A percentile compares a stretch with the other conserved stretches of the same genome.
Evolutionary conservation across 805 yeast species (phyloP).

Genomic region (Candida adriatica): DNA sequence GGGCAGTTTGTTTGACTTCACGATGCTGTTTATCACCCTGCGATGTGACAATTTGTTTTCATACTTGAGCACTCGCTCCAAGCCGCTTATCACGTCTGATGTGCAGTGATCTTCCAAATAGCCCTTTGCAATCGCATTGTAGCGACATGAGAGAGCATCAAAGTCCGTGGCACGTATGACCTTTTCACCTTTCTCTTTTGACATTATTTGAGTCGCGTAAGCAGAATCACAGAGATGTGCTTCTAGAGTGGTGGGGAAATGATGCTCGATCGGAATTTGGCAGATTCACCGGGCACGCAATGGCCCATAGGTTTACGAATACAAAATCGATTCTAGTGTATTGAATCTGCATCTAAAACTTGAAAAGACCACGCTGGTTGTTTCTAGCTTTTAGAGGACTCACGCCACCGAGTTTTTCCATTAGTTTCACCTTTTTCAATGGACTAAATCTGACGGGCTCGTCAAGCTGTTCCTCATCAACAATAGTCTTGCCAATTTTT

Average conservation of each 20-base stretch:
- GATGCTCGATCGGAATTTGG: no score
- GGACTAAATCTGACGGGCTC: conserved; percentile 15
- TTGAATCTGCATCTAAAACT: conserved; percentile 14
- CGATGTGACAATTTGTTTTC: conserved; percentile 18
- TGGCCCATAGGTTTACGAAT: neutral
- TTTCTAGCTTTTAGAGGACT: conserved; percentile 24
- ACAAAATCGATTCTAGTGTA: neutral
- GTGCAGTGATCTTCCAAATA: conserved; percentile 38
- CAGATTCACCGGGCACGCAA: no score
- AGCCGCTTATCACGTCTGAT: conserved; percentile 11
- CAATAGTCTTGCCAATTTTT: conserved; percentile 13
- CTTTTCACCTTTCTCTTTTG: no score
- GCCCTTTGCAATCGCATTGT: conserved; percentile 40
- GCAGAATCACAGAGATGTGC: no score
- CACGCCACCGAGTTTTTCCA: conserved; percentile 21
- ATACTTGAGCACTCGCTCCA: conserved; percentile 18
- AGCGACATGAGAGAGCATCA: conserved; percentile 64
- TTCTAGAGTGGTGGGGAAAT: no score
- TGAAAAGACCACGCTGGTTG: conserved; percentile 20
- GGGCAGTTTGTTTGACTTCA: conserved; percentile 33
- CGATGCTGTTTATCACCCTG: conserved; percentile 13
- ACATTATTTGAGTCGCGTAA: no score
- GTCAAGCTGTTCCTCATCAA: conserved; percentile 18
- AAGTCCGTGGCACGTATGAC: conserved; percentile 42
- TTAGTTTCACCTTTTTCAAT: conserved; percentile 19